phyloP scores from a whole-genome alignment of 148 eudicot species.

The Silene conica region DNA sequence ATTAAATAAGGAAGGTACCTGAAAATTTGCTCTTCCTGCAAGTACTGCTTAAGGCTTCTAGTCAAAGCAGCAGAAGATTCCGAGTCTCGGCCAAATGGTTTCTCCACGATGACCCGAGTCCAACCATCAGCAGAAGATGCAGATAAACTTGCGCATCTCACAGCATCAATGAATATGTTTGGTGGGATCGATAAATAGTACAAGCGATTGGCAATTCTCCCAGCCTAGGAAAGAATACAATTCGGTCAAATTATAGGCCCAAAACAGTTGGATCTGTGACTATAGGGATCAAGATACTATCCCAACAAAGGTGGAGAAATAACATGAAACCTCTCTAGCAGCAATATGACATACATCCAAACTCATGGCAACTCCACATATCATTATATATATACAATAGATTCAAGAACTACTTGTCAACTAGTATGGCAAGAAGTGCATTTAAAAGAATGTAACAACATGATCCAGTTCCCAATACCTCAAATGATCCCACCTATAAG shows the following conservation, averaged over 20 bases:
- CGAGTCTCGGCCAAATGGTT: slow-evolving; percentile 98
- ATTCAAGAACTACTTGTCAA: background rate
- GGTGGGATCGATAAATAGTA: slow-evolving; percentile 96
- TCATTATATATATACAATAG: slow-evolving; percentile 1
- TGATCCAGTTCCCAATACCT: background rate
- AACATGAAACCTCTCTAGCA: slow-evolving; percentile 1
- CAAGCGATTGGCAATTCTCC: slow-evolving; percentile 82
- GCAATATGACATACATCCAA: slow-evolving; percentile 5
- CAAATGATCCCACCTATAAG: too few relatives aligned
- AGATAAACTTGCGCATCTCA: slow-evolving; percentile 79
- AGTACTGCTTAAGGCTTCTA: slow-evolving; percentile 66
- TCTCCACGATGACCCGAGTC: slow-evolving; percentile 97
- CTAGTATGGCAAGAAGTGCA: background rate
- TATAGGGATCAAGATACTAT: background rate
- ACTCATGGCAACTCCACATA: background rate
- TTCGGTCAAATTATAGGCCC: slow-evolving; percentile 1
- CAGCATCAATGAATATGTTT: slow-evolving; percentile 88
- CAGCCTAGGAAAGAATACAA: slow-evolving; percentile 48
- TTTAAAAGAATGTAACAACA: background rate
- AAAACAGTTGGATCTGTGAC: background rate
- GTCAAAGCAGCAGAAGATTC: slow-evolving; percentile 96
- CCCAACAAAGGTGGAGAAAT: background rate
- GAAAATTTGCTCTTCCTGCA: slow-evolving; percentile 94
- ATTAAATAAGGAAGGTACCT: slow-evolving; percentile 30
- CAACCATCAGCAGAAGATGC: slow-evolving; percentile 85